phyloP scores from a whole-genome alignment of 257 asterid species.

The Nicotiana sylvestris region DNA sequence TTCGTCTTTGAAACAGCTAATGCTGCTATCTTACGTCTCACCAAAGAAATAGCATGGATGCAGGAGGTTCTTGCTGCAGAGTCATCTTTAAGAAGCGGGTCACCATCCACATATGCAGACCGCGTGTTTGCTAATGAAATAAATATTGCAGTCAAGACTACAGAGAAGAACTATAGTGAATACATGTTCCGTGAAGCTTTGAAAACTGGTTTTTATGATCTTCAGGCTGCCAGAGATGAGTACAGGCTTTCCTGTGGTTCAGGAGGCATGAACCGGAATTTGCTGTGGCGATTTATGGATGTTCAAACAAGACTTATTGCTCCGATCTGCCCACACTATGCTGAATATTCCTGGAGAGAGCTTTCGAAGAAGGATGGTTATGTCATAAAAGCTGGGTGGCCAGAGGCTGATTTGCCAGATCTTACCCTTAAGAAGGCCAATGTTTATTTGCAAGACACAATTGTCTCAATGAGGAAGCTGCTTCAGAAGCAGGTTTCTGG shows the following conservation, averaged over 20 bases:
- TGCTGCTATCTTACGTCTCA: constrained; percentile 87
- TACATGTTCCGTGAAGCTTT: constrained; percentile 83
- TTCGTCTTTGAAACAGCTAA: constrained; percentile 89
- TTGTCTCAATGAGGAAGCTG: constrained; percentile 76
- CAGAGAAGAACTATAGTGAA: constrained; percentile 70
- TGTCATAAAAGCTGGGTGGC: constrained; percentile 73
- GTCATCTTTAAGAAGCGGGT: constrained; percentile 53
- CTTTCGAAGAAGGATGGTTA: constrained; percentile 73
- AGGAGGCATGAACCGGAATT: constrained; percentile 69
- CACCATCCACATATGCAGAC: constrained; percentile 60
- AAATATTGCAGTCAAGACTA: constrained; percentile 59
- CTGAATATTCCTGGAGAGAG: constrained; percentile 71
- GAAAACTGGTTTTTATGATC: constrained; percentile 81
- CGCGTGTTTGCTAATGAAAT: constrained; percentile 77
- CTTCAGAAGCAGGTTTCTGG: constrained; percentile 84
- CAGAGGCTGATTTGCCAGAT: constrained; percentile 64
- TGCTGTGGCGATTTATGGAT: constrained; percentile 72
- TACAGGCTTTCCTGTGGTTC: constrained; percentile 77
- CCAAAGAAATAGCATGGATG: constrained; percentile 89
- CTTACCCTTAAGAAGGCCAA: constrained; percentile 74
- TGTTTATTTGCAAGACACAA: constrained; percentile 67
- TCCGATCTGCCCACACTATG: constrained; percentile 85
- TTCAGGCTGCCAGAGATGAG: constrained; percentile 89
- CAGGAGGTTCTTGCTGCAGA: constrained; percentile 65
- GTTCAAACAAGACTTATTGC: constrained; percentile 70